phyloP scores from a whole-genome alignment of 352 stramenopile genomes.

The Phytophthora pseudosyringae region DNA sequence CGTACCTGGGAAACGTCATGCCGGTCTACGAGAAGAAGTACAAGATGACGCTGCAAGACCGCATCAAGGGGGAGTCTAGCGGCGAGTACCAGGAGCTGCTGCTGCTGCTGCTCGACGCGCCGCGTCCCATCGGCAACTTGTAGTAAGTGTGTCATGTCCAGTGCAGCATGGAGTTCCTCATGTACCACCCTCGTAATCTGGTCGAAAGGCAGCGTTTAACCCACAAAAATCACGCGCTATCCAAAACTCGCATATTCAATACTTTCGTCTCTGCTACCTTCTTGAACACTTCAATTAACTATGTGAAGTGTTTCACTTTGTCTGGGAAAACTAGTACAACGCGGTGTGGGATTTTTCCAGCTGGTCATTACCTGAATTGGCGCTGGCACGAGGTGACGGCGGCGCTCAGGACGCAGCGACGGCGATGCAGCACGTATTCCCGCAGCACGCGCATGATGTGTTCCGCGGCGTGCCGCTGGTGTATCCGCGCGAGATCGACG shows the following conservation, averaged over 20 bases:
- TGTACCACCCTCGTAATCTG: neutral
- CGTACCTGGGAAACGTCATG: slow-evolving; percentile 59
- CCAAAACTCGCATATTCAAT: neutral
- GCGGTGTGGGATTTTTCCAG: neutral
- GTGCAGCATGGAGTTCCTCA: neutral
- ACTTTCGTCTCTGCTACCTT: neutral
- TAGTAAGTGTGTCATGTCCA: slow-evolving; percentile 27
- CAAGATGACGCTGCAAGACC: slow-evolving; percentile 63
- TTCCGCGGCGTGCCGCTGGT: slow-evolving; percentile 39
- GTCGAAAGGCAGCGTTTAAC: slow-evolving; percentile 5
- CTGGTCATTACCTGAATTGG: slow-evolving; percentile 9
- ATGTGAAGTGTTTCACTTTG: neutral
- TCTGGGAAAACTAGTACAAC: too few relatives aligned
- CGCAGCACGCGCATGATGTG: slow-evolving; percentile 46
- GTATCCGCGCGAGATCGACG: slow-evolving; percentile 58
- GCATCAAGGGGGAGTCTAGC: slow-evolving; percentile 56
- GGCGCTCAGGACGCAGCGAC: neutral
- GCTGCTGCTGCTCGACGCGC: slow-evolving; percentile 58
- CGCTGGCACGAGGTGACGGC: neutral
- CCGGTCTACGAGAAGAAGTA: slow-evolving; percentile 65
- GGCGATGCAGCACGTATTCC: slow-evolving; percentile 49
- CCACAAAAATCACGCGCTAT: slow-evolving; percentile 10
- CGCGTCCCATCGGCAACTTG: slow-evolving; percentile 39
- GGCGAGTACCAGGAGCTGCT: slow-evolving; percentile 74
- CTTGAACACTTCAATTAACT: neutral